A percentile compares a stretch with the other conserved stretches of the same genome.
Evolutionary conservation across 2,329 filamentous ascomycete genomes (phyloP).

Genomic region (Xylariaceae sp.): DNA sequence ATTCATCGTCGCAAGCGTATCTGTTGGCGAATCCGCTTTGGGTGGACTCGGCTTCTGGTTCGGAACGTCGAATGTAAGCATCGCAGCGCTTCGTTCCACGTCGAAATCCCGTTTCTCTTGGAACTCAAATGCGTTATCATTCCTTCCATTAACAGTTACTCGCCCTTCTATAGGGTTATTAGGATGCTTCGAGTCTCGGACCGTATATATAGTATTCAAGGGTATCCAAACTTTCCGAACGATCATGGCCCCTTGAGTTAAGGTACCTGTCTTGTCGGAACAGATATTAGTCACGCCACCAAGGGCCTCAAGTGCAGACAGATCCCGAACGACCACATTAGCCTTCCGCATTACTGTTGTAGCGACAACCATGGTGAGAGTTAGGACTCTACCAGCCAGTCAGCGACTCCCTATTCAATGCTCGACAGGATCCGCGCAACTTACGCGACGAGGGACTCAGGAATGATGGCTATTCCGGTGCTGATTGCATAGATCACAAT

Average conservation of each 20-base stretch:
- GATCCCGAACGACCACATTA: constrained; percentile 61
- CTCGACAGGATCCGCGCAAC: constrained; percentile 22
- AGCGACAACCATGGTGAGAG: constrained; percentile 66
- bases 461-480: constrained; percentile 59
- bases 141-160: constrained; percentile 44
- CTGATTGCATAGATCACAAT: constrained; percentile 57
- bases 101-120: constrained; percentile 53
- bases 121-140: constrained; percentile 34
- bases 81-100: constrained; percentile 55
- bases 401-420: constrained; percentile 20
- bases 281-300: constrained; percentile 70
- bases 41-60: constrained; percentile 47
- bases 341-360: constrained; percentile 61
- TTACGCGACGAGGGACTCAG: constrained; percentile 60
- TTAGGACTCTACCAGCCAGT: constrained; percentile 47
- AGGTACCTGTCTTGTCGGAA: constrained; percentile 69
- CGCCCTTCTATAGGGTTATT: constrained; percentile 57
- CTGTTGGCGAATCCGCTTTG: constrained; percentile 35
- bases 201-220: constrained; percentile 51
- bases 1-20: constrained; percentile 42
- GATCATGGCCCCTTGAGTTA: constrained; percentile 67
- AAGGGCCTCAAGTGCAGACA: constrained; percentile 64
- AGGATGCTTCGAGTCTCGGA: constrained; percentile 58
- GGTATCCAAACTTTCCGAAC: constrained; percentile 64
- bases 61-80: constrained; percentile 60